Base-by-base conservation (phyloP, 1,139 yeast species). In the Candida pseudoviswanathii region DNA sequence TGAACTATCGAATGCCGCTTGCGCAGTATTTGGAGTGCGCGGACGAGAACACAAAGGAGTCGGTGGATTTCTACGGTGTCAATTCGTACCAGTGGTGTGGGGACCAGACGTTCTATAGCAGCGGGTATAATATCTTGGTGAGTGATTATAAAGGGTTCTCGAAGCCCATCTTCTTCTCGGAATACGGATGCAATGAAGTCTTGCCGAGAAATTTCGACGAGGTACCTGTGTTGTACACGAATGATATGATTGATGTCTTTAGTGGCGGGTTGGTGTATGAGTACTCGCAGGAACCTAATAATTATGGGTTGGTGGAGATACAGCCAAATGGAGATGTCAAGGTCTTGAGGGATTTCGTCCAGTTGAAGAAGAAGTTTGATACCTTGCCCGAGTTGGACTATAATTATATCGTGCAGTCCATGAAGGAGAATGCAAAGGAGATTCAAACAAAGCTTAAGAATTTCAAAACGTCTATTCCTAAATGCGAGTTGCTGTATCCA, bases 31-130 rank as follows among this genome's bases (percentile, higher is more conserved):
- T 94, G 54, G 94, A 88, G 62, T 94, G 98, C 63, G 75, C 80
- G 16, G 80, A 81, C 39, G 84, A 81, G 11, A 77, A 76, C n/a
- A 68, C 76, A 0, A 63, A 66, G 10, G 85, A 87, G 45, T 70
- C 86, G 1, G 89, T 90, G 30, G 99, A 94, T 64, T 94, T 94
- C 63, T 92, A 90, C 68, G 99, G 99, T 4, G 92, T 94, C 48
- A 94, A 94, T 66, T 86, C 96, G 0, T 94, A 94, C 66, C 96
- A 91, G 65, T 94, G 99, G 99, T 94, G 99, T 71, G 99, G 99
- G 4, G 80, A 82, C 44, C 94, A 89, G 59, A 85, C 95, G 2
- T 88, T 89, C 66, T 71, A 82, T 52, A 76, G 87, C 8, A 86
- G 96, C 58, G 99, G 98, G 1, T 94, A 90, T 66, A 81, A 86